Evolutionary conservation across 225 moss, liverwort and hornwort species (phyloP), one percentile per base, ranked within the genome.

Genomic region (Marchantia paleacea): DNA sequence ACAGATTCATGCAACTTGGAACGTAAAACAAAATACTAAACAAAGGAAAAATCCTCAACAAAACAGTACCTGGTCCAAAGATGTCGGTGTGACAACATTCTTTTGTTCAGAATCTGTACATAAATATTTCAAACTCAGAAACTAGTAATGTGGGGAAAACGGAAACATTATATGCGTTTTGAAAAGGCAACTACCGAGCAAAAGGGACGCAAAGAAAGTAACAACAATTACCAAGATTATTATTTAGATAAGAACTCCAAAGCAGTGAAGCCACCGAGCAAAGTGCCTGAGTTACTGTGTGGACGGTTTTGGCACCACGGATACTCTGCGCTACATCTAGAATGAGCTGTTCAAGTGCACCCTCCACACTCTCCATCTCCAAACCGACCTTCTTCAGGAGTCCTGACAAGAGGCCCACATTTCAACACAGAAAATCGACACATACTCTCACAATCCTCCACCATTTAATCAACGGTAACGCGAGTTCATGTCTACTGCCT

Each of bases 191-290:
- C 24, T 62, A 62, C 9, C n/a, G 24, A 50, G 0, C 60, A 31
- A 30, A 75, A 62, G 22, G 16, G 30, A 39, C 1, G 60, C 16
- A 15, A 4, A 12, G 25, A 77, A 22, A 39, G 20, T 22, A 53
- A 78, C 0, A 25, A 19, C 16, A 39, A 85, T 79, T 78, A 6
- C 76, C 72, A 7, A 29, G 54, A 39, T n/a, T 71, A 26, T 52
- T 50, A 67, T 80, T 77, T 80, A 75, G 71, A 61, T 58, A 76
- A 10, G 22, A 52, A 26, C 53, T 82, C 57, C 70, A 67, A 53
- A 88, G 87, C 49, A 96, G 87, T 11, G 91, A 90, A 26, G 90
- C 89, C 39, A 96, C 75, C 55, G 65, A 79, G 28, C 78, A 74
- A 85, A 96, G 85, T 14, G 91, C 80, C 66, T 58, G 71, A 47